A percentile compares a stretch with the other conserved stretches of the same genome.
These are phyloP conservation scores for Dipodascopsis uninucleata DNA, from an alignment of 805 yeast species.

Conservation along the genomic window DNA sequence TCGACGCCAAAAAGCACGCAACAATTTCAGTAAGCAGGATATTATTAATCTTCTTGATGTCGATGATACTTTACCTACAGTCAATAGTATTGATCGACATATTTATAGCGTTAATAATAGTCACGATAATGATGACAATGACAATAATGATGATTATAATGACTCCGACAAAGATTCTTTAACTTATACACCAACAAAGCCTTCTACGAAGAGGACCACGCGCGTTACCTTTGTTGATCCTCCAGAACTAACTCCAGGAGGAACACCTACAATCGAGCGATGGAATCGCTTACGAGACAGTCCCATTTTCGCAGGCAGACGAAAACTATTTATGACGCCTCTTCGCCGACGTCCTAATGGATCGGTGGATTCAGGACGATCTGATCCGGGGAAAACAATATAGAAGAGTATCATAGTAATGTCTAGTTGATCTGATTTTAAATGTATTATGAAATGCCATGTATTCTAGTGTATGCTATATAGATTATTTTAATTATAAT, in stretches of 20 bases:
- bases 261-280: slow-evolving; percentile 18
- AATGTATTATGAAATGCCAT: no score
- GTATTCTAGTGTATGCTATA: neutral
- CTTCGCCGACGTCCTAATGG: no score
- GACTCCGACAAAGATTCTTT: slow-evolving; percentile 1
- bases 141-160: neutral
- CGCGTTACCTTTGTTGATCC: neutral
- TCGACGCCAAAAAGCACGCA: no score
- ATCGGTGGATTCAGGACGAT: no score
- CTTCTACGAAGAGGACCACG: slow-evolving; percentile 2
- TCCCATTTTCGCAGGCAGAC: slow-evolving; percentile 24
- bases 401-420: no score
- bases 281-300: slow-evolving; percentile 24
- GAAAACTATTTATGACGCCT: slow-evolving; percentile 22
- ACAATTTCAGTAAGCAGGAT: no score
- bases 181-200: slow-evolving; percentile 10
- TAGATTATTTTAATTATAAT: neutral
- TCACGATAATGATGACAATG: slow-evolving; percentile 4
- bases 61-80: no score
- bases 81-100: no score
- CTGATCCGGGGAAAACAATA: no score
- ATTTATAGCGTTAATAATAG: neutral
- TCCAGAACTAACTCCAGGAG: neutral
- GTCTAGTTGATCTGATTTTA: no score
- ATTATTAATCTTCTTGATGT: neutral